Conservation (phyloP, 2,329 filamentous ascomycete species). For the Teratosphaeria nubilosa region DNA sequence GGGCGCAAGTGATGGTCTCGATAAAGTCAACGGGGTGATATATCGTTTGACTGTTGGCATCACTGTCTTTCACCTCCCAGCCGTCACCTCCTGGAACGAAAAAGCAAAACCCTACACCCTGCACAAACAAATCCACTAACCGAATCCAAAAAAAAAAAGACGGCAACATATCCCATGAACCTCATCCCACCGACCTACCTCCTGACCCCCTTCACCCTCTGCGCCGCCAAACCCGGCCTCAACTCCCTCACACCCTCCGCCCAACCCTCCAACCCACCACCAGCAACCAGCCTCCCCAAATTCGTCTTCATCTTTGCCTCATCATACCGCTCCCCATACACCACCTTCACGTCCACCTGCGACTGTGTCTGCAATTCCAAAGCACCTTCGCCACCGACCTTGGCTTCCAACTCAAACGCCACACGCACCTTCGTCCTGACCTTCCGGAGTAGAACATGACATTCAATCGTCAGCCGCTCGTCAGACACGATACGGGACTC, state of each 20-base stretch:
- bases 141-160: too few relatives aligned
- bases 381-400: slow-evolving; percentile 27
- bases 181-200: slow-evolving; percentile 3
- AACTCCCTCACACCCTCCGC: slow-evolving; percentile 35
- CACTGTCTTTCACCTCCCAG: too few relatives aligned
- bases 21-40: too few relatives aligned
- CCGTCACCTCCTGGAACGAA: too few relatives aligned
- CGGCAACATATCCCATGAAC: too few relatives aligned
- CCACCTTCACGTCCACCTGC: slow-evolving; percentile 44
- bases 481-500: slow-evolving; percentile 55
- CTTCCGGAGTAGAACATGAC: slow-evolving; percentile 52
- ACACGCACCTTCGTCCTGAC: slow-evolving; percentile 61
- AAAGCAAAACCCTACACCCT: too few relatives aligned
- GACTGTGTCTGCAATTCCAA: slow-evolving; percentile 36
- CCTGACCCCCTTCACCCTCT: slow-evolving; percentile 32
- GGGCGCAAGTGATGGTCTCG: too few relatives aligned
- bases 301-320: slow-evolving; percentile 66
- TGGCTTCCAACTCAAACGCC: slow-evolving; percentile 43
- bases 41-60: too few relatives aligned
- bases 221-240: slow-evolving; percentile 32
- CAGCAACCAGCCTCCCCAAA: slow-evolving; percentile 44
- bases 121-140: too few relatives aligned
- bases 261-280: slow-evolving; percentile 29
- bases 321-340: slow-evolving; percentile 73
- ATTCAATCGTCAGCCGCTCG: slow-evolving; percentile 51